phyloP scores from a whole-genome alignment of 2,329 filamentous ascomycete species.

The Coniosporium uncinatum region DNA sequence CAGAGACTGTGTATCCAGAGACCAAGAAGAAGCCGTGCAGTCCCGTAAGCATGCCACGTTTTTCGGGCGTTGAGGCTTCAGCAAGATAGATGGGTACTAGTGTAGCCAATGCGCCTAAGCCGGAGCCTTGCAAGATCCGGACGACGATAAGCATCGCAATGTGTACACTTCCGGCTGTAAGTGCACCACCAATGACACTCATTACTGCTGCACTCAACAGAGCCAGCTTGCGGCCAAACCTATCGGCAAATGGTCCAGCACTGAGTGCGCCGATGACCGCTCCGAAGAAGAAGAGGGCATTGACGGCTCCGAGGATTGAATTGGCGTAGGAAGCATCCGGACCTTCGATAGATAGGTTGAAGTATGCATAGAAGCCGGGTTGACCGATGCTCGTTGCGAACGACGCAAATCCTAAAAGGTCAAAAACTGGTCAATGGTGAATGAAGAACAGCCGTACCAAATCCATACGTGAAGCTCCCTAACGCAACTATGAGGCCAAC shows the following conservation, averaged over 20 bases:
- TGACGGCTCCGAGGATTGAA: constrained; percentile 11
- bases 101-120: constrained; percentile 14
- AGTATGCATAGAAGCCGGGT: constrained; percentile 1
- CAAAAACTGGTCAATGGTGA: no score
- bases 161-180: constrained; percentile 12
- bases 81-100: constrained; percentile 17
- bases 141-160: constrained; percentile 18
- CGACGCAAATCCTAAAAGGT: constrained; percentile 13
- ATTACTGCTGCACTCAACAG: constrained; percentile 7
- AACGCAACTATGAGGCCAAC: constrained; percentile 16
- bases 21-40: constrained; percentile 18
- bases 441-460: constrained; percentile 10
- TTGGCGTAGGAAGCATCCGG: constrained; percentile 12
- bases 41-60: constrained; percentile 17
- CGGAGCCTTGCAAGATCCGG: constrained; percentile 14
- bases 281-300: constrained; percentile 12
- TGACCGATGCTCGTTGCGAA: constrained; percentile 10
- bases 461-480: constrained; percentile 17
- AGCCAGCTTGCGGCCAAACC: constrained; percentile 9
- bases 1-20: constrained; percentile 13
- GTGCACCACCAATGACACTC: constrained; percentile 9
- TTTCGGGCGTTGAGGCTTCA: constrained; percentile 15
- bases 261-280: constrained; percentile 9
- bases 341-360: constrained; percentile 5
- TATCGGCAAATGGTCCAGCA: constrained; percentile 10